These are phyloP conservation scores for Pichia sp. DNA, from an alignment of 1,139 yeast genomes.

Conservation along the genomic window DNA sequence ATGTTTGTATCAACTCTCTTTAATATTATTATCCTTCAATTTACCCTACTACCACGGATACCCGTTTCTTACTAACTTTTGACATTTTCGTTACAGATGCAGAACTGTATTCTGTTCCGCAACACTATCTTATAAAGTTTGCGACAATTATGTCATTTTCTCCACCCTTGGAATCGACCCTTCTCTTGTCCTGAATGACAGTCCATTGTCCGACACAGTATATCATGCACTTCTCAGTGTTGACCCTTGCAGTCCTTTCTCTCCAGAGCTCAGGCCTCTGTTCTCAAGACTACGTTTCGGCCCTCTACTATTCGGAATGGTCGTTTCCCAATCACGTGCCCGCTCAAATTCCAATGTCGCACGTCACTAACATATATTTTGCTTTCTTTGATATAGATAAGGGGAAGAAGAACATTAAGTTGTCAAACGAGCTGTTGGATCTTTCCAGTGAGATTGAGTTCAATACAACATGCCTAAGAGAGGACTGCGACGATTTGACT, in stretches of 20 bases:
- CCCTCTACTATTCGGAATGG: constrained; percentile 58
- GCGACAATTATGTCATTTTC: no score
- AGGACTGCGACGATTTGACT: constrained; percentile 4
- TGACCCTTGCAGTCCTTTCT: background rate
- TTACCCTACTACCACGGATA: no score
- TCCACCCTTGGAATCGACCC: no score
- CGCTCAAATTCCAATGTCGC: constrained; percentile 53
- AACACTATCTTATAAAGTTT: no score
- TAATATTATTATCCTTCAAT: no score
- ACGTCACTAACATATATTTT: constrained; percentile 66
- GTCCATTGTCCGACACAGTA: no score
- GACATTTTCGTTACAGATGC: no score
- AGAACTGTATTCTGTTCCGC: no score
- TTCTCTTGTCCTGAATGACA: no score
- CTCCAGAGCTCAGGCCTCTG: background rate
- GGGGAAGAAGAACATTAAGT: constrained; percentile 40
- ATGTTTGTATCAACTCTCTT: background rate
- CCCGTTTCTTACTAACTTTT: no score
- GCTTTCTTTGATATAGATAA: constrained; percentile 66
- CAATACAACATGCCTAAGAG: constrained; percentile 5
- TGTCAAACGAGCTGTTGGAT: constrained; percentile 18
- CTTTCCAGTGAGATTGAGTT: constrained; percentile 13
- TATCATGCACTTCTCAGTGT: background rate
- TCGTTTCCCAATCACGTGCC: constrained; percentile 71
- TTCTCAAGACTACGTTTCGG: constrained; percentile 10